Evolutionary conservation across 2,329 filamentous ascomycete genomes (phyloP).

Genomic region (Fusarium musae): DNA sequence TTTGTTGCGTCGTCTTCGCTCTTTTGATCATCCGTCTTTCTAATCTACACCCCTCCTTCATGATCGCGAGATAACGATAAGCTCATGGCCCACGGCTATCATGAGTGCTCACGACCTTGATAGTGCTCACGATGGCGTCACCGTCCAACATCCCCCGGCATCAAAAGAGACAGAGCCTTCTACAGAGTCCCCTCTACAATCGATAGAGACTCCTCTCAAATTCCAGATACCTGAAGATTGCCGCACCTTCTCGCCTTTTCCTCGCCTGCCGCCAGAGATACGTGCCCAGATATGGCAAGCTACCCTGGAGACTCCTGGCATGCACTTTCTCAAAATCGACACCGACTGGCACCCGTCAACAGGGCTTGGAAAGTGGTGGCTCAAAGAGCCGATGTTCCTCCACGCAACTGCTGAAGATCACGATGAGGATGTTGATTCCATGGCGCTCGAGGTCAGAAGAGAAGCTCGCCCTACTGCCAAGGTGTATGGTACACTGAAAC

Average conservation of each 20-base stretch:
- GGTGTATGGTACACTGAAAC: conserved; percentile 36
- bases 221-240: conserved; percentile 48
- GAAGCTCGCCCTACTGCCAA: conserved; percentile 36
- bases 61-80: conserved; percentile 33
- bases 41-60: conserved; percentile 23
- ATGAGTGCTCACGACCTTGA: conserved; percentile 25
- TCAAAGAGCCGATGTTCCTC: conserved; percentile 1
- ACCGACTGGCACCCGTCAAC: conserved; percentile 23
- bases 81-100: conserved; percentile 36
- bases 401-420: conserved; percentile 16
- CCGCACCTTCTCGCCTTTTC: conserved; percentile 48
- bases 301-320: conserved; percentile 47
- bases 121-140: conserved; percentile 7
- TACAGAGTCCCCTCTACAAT: neutral
- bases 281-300: conserved; percentile 51
- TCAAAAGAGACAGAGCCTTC: neutral
- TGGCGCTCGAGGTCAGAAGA: conserved; percentile 38
- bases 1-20: neutral
- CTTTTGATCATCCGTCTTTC: neutral
- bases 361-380: conserved; percentile 41
- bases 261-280: conserved; percentile 50
- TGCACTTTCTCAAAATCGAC: conserved; percentile 50
- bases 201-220: conserved; percentile 33
- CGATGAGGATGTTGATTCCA: conserved; percentile 32
- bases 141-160: neutral